These are phyloP conservation scores for Vitellaria paradoxa DNA, from an alignment of 179 eudicot species.

Conservation along the genomic window DNA sequence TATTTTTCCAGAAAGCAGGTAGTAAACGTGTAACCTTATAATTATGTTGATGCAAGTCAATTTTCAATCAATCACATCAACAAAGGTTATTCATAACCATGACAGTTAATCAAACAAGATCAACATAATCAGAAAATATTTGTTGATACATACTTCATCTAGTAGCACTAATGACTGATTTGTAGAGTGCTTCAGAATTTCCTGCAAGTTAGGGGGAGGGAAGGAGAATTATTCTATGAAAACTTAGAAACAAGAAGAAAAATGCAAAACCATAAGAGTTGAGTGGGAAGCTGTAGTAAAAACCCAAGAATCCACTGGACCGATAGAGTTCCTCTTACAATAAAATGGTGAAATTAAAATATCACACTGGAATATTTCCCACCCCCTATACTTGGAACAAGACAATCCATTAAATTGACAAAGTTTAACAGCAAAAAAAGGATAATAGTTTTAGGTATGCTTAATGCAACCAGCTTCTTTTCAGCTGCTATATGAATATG, in stretches of 20 bases:
- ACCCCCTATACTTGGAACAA: neutral
- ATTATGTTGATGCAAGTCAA: neutral
- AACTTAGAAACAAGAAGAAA: neutral
- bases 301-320: neutral
- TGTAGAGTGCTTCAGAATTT: conserved; percentile 69
- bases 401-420: neutral
- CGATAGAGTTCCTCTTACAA: neutral
- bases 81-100: neutral
- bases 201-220: conserved; percentile 43
- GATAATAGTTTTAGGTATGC: neutral
- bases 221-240: conserved; percentile 6
- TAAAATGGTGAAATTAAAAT: neutral
- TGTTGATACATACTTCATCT: conserved; percentile 71
- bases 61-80: neutral
- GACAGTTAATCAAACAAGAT: neutral
- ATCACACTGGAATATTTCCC: neutral
- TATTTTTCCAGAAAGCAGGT: neutral
- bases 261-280: neutral
- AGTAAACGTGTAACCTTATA: neutral
- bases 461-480: neutral
- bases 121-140: neutral
- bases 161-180: conserved; percentile 77
- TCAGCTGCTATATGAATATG: neutral
- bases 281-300: neutral
- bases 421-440: neutral